A percentile compares a stretch with the other conserved stretches of the same genome.
Evolutionary conservation across 441 rosid genomes (phyloP).

Genomic region (Gossypium laxum): DNA sequence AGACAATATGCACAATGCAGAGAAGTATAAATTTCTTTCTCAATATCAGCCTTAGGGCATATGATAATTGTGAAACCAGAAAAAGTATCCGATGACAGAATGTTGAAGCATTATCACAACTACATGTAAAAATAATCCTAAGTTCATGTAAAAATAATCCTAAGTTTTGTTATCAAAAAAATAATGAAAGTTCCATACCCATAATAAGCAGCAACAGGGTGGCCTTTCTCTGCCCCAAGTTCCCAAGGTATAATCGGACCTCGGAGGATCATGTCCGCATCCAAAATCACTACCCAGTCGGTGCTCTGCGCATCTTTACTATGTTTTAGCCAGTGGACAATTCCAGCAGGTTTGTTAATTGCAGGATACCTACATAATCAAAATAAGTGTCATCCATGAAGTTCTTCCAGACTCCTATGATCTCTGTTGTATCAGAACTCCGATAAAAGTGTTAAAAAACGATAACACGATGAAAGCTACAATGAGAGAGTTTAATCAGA

Average conservation of each 20-base stretch:
- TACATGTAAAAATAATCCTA: background rate
- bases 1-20: background rate
- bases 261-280: constrained; percentile 91
- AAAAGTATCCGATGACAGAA: background rate
- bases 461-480: background rate
- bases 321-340: constrained; percentile 85
- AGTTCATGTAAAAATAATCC: background rate
- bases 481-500: background rate
- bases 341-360: constrained; percentile 95
- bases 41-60: background rate
- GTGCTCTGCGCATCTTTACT: constrained; percentile 77
- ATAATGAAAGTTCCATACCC: constrained; percentile 38
- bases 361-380: constrained; percentile 72
- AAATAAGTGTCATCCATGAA: background rate
- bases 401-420: background rate
- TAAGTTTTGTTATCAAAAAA: background rate
- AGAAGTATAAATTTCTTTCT: background rate
- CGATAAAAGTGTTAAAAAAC: background rate
- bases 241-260: constrained; percentile 95
- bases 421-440: background rate
- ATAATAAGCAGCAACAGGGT: constrained; percentile 80
- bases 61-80: background rate
- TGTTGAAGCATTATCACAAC: background rate
- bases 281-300: constrained; percentile 95
- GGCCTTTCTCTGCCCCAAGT: constrained; percentile 82